These are phyloP conservation scores for Gremmenia infestans DNA, from an alignment of 2,329 filamentous ascomycete genomes.

Conservation along the genomic window DNA sequence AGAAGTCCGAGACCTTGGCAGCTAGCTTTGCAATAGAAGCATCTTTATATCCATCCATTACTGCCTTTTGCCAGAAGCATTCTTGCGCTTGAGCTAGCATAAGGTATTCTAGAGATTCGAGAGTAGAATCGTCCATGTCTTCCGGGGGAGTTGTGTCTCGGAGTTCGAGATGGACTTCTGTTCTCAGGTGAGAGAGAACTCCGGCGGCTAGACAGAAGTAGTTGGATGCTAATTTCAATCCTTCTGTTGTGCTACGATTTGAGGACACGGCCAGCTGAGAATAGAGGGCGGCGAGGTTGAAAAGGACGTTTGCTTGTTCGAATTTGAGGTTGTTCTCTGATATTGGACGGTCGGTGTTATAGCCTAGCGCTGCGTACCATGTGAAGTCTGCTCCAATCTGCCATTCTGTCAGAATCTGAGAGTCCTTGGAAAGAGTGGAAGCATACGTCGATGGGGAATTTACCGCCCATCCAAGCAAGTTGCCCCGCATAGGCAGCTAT, in stretches of 20 bases:
- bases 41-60: constrained; percentile 90
- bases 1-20: constrained; percentile 85
- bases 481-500: constrained; percentile 90
- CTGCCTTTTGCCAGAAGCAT: constrained; percentile 97
- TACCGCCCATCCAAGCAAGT: constrained; percentile 86
- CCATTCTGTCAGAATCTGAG: constrained; percentile 1
- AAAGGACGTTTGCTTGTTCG: constrained; percentile 88
- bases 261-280: constrained; percentile 82
- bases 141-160: constrained; percentile 74
- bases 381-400: constrained; percentile 91
- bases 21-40: constrained; percentile 87
- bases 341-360: constrained; percentile 72
- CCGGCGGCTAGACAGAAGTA: constrained; percentile 88
- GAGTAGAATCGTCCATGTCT: constrained; percentile 87
- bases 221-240: constrained; percentile 81
- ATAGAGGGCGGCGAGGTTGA: constrained; percentile 90
- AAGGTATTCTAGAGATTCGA: constrained; percentile 77
- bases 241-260: constrained; percentile 73
- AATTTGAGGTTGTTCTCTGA: constrained; percentile 65
- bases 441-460: constrained; percentile 88
- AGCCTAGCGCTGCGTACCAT: constrained; percentile 92
- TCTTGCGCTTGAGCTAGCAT: constrained; percentile 92
- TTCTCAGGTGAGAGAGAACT: constrained; percentile 73
- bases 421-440: background rate
- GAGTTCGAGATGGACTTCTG: constrained; percentile 73